Conservation (phyloP, 2,329 filamentous ascomycete species). For the Incumbomyces lentus region DNA sequence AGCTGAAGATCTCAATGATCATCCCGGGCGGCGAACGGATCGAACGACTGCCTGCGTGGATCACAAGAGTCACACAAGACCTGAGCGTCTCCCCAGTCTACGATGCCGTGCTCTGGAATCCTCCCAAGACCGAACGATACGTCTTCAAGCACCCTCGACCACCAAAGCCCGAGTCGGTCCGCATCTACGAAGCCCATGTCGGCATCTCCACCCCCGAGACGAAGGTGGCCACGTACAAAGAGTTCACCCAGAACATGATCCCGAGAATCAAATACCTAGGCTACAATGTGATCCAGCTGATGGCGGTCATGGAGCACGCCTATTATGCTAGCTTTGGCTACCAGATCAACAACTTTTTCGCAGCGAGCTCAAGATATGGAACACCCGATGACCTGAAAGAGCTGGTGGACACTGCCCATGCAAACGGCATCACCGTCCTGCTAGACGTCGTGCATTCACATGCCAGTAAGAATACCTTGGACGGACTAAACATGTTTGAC, state of each 20-base stretch:
- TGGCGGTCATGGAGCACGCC: slow-evolving; percentile 98
- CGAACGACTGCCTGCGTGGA: slow-evolving; percentile 90
- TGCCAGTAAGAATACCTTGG: slow-evolving; percentile 91
- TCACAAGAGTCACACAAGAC: slow-evolving; percentile 93
- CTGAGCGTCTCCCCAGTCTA: slow-evolving; percentile 81
- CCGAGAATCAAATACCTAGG: slow-evolving; percentile 81
- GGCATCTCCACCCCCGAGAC: slow-evolving; percentile 90
- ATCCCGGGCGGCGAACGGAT: slow-evolving; percentile 68
- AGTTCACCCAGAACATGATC: slow-evolving; percentile 87
- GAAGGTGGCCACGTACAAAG: slow-evolving; percentile 86
- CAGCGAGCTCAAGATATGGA: slow-evolving; percentile 89
- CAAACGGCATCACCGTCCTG: slow-evolving; percentile 79
- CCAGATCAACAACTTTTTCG: slow-evolving; percentile 98
- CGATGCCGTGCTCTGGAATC: slow-evolving; percentile 96
- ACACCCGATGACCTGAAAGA: slow-evolving; percentile 91
- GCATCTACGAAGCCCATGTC: slow-evolving; percentile 97
- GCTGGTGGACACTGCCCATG: slow-evolving; percentile 87
- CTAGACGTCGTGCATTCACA: slow-evolving; percentile 97
- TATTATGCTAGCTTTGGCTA: slow-evolving; percentile 99
- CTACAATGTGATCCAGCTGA: slow-evolving; percentile 96
- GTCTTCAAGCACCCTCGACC: slow-evolving; percentile 74
- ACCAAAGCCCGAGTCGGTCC: slow-evolving; percentile 71
- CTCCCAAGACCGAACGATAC: slow-evolving; percentile 64
- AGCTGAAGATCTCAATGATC: slow-evolving; percentile 87
- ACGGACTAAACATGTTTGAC: slow-evolving; percentile 93